Conservation (phyloP, 129 eudicot species). For the Apium graveolens region DNA sequence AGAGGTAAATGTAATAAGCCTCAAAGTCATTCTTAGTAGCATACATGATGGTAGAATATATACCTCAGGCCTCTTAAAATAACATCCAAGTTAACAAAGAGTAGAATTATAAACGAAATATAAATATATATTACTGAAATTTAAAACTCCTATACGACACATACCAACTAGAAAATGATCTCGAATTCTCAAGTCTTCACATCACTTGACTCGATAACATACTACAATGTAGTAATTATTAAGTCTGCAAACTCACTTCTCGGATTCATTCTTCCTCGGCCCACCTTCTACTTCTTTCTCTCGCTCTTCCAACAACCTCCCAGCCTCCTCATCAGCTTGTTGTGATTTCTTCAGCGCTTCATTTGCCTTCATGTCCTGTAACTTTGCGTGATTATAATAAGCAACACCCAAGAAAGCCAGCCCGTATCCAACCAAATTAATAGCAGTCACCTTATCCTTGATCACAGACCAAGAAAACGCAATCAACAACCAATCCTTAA, state of each 20-base stretch:
- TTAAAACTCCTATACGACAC: not conserved
- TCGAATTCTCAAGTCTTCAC: constrained; percentile 16
- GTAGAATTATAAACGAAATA: not conserved
- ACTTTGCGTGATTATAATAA: constrained; percentile 53
- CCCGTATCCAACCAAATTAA: constrained; percentile 59
- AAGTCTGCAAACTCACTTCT: constrained; percentile 22
- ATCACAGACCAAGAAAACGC: constrained; percentile 90
- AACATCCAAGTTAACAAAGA: not conserved
- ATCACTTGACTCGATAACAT: not conserved
- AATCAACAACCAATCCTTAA: constrained; percentile 79
- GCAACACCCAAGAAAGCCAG: constrained; percentile 75
- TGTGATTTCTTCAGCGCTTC: constrained; percentile 51
- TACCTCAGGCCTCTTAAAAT: not conserved
- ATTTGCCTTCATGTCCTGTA: constrained; percentile 60
- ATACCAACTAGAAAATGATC: constrained; percentile 7
- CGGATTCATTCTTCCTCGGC: constrained; percentile 31
- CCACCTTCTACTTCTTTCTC: constrained; percentile 34
- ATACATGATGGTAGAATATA: not conserved
- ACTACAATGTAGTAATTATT: not conserved
- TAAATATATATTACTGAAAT: not conserved
- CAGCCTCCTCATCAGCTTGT: constrained; percentile 59
- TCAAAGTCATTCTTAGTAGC: not conserved
- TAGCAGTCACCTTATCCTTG: constrained; percentile 59
- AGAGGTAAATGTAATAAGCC: not conserved
- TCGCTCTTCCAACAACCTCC: constrained; percentile 51